Percentiles rank a stretch among this genome's conserved stretches.
Conservation (phyloP, 352 stramenopile genomes). For the Blastocystis hominis region DNA sequence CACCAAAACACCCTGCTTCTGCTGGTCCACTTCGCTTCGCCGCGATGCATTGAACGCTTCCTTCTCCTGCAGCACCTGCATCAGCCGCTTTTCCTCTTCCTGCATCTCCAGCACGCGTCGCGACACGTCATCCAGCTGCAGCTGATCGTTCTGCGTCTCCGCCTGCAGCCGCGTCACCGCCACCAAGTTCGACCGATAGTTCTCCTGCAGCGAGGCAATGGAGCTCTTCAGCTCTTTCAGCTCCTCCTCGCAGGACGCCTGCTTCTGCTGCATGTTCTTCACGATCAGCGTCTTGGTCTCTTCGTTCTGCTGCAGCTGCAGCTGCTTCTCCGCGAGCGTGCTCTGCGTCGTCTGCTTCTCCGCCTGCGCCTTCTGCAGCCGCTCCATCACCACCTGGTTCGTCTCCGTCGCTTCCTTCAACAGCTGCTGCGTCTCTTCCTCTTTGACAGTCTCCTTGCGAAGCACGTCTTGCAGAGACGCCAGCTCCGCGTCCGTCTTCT, state of each 20-base stretch:
- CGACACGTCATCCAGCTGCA: background rate
- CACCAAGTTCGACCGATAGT: background rate
- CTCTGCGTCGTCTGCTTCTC: background rate
- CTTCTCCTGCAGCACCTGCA: background rate
- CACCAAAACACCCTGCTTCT: constrained; percentile 57
- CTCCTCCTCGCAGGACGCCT: background rate
- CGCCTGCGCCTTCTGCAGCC: background rate
- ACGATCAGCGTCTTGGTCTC: background rate
- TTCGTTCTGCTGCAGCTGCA: background rate
- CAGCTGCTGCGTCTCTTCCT: background rate
- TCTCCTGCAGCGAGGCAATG: background rate
- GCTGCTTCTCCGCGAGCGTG: background rate
- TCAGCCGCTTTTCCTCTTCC: background rate
- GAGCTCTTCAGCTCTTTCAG: background rate
- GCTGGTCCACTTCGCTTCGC: constrained; percentile 46
- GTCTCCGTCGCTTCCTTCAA: background rate
- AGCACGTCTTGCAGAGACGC: background rate
- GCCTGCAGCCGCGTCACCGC: background rate
- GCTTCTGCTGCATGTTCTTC: background rate
- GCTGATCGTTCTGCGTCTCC: background rate
- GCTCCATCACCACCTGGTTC: constrained; percentile 64
- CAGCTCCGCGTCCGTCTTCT: background rate
- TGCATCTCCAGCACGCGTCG: background rate
- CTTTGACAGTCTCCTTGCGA: background rate
- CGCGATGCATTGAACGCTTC: background rate